These are phyloP conservation scores for Colletotrichum sp. DNA, from an alignment of 2,329 filamentous ascomycete genomes.

Conservation along the genomic window DNA sequence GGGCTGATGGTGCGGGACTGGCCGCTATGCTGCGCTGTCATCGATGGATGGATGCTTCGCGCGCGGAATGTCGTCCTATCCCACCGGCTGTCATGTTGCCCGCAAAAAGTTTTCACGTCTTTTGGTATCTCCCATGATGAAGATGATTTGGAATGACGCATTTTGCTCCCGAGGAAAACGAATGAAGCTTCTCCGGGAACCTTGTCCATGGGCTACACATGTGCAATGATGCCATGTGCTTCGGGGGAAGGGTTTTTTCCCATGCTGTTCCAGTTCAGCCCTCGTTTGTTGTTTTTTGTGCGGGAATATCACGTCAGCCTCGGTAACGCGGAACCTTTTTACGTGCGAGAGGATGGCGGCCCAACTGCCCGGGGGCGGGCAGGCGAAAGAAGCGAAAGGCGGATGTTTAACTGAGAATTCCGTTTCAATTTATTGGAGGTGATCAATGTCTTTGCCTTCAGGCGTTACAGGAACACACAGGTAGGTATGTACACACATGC, in stretches of 20 bases:
- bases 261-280: neutral
- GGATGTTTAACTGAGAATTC: neutral
- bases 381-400: neutral
- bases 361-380: neutral
- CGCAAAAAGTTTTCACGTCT: neutral
- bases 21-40: neutral
- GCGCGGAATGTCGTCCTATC: neutral
- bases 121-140: neutral
- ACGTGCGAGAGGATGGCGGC: neutral
- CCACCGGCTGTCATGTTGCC: neutral
- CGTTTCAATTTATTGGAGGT: neutral
- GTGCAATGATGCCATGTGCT: neutral
- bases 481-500: neutral
- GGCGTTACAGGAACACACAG: neutral
- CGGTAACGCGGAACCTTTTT: neutral
- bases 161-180: neutral
- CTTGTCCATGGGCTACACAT: neutral
- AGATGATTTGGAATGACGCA: neutral
- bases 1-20: neutral
- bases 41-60: neutral
- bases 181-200: neutral
- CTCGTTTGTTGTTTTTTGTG: neutral
- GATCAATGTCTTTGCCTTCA: neutral
- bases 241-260: neutral
- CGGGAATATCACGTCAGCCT: neutral